phyloP scores from a whole-genome alignment of 2,329 filamentous ascomycete species.

The Fusarium sp. region DNA sequence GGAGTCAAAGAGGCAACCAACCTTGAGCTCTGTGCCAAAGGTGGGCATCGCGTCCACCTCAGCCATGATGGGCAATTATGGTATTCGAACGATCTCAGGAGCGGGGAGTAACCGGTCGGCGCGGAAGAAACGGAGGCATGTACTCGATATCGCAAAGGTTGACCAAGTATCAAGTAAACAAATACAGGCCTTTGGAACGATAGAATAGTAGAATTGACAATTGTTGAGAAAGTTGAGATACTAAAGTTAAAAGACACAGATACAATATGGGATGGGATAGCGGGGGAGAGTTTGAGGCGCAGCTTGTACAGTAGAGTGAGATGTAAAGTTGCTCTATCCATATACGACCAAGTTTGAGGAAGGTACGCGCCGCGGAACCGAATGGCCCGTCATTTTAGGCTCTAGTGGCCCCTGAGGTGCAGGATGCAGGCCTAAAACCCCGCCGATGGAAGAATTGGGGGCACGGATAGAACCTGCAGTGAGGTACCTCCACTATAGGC shows the following conservation, averaged over 20 bases:
- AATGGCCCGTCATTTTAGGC: constrained; percentile 40
- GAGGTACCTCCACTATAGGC: background rate
- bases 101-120: constrained; percentile 30
- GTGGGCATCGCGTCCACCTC: constrained; percentile 85
- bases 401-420: constrained; percentile 34
- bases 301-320: constrained; percentile 25
- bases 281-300: constrained; percentile 37
- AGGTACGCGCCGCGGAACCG: constrained; percentile 23
- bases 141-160: constrained; percentile 24
- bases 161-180: background rate
- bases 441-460: constrained; percentile 37
- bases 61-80: constrained; percentile 68
- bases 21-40: constrained; percentile 95
- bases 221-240: constrained; percentile 23
- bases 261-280: constrained; percentile 9
- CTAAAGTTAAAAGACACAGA: constrained; percentile 8
- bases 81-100: constrained; percentile 33
- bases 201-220: constrained; percentile 8
- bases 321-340: constrained; percentile 7
- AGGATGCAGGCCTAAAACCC: constrained; percentile 40
- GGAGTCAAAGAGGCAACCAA: constrained; percentile 53
- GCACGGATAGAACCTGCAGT: background rate
- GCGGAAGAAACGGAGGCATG: constrained; percentile 39
- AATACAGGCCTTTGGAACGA: background rate
- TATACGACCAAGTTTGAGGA: background rate